phyloP scores from a whole-genome alignment of 2,329 filamentous ascomycete genomes.

The Trichoderma lentiforme region DNA sequence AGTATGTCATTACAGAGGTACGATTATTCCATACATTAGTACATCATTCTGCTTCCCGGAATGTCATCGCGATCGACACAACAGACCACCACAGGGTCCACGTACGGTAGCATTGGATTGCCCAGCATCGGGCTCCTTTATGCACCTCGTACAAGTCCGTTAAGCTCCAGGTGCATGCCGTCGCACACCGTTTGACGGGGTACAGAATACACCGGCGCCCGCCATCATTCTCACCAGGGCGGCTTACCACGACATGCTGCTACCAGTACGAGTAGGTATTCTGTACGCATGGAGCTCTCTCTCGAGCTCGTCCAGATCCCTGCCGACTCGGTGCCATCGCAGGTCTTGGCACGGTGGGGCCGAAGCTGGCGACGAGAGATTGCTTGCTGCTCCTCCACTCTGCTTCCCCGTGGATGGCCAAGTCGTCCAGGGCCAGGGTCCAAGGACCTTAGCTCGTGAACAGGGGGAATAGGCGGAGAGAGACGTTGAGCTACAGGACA shows the following conservation, averaged over 20 bases:
- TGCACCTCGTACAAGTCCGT: background rate
- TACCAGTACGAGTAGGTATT: background rate
- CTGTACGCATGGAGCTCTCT: background rate
- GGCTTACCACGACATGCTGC: background rate
- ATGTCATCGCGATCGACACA: conserved; percentile 4
- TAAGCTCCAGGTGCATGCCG: background rate
- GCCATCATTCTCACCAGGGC: background rate
- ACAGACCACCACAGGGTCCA: background rate
- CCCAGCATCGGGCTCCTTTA: background rate
- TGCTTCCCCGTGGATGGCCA: conserved; percentile 7
- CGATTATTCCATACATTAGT: background rate
- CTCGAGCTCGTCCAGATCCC: conserved; percentile 1
- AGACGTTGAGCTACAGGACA: conserved; percentile 2
- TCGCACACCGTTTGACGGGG: background rate
- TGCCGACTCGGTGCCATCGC: conserved; percentile 2
- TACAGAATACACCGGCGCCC: background rate
- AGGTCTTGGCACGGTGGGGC: conserved; percentile 8
- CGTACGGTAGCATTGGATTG: background rate
- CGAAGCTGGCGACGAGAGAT: conserved; percentile 13
- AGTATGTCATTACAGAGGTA: background rate
- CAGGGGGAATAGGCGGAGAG: conserved; percentile 8
- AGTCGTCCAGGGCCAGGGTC: background rate
- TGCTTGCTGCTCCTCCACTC: conserved; percentile 8
- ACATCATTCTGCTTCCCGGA: background rate
- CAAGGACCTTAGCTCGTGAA: background rate